These are phyloP conservation scores for Odonthalia washingtoniensis DNA, from an alignment of 31 red algal species.

Conservation along the genomic window DNA sequence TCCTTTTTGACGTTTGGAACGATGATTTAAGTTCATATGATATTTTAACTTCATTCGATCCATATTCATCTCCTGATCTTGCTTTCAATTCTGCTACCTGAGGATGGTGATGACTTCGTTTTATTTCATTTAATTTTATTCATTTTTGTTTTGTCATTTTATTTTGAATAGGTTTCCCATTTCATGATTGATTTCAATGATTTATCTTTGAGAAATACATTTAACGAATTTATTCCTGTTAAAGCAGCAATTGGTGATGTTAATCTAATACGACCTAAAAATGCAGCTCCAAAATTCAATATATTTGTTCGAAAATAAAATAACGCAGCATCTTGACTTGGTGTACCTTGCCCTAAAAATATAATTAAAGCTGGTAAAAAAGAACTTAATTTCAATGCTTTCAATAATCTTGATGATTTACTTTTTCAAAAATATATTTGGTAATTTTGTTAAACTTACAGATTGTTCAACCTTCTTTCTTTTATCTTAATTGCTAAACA, in stretches of 20 bases:
- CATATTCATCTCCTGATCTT: neutral
- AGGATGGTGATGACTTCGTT: neutral
- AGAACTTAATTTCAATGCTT: conserved; percentile 67
- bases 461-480: no score
- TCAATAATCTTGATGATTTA: conserved; percentile 58
- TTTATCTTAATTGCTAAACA: no score
- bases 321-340: conserved; percentile 79
- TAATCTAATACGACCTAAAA: conserved; percentile 89
- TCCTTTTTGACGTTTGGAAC: neutral
- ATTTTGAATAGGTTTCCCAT: conserved; percentile 71
- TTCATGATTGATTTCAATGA: conserved; percentile 84
- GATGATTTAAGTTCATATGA: neutral
- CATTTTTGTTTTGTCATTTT: no score
- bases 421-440: conserved; percentile 11
- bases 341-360: conserved; percentile 93
- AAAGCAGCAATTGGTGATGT: conserved; percentile 81
- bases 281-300: conserved; percentile 89
- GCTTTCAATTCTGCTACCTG: neutral
- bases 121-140: no score
- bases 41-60: neutral
- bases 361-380: conserved; percentile 85
- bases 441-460: no score
- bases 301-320: conserved; percentile 91
- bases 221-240: conserved; percentile 76
- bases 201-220: conserved; percentile 63